Evolutionary conservation across 2,329 filamentous ascomycete genomes (phyloP).

Genomic region (Cladosporium phlei): DNA sequence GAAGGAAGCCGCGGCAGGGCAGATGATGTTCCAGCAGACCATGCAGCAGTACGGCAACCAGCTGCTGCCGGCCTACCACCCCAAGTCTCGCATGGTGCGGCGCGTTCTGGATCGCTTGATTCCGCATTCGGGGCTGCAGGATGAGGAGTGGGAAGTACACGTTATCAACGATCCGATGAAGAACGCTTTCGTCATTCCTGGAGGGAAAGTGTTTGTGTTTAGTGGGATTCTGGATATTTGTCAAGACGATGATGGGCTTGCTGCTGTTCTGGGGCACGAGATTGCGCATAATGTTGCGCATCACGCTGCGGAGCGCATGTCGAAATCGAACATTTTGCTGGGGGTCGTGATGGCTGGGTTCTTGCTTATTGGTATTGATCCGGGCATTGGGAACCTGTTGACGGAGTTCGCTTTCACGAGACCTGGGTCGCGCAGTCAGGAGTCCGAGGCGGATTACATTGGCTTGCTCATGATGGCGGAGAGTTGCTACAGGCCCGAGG

Average conservation of each 20-base stretch:
- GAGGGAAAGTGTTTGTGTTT: constrained; percentile 73
- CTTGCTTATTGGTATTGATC: constrained; percentile 41
- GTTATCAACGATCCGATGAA: constrained; percentile 65
- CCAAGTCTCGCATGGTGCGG: constrained; percentile 53
- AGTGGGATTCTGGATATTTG: constrained; percentile 68
- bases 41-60: constrained; percentile 50
- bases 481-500: constrained; percentile 68
- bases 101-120: constrained; percentile 63
- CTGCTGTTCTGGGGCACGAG: constrained; percentile 73
- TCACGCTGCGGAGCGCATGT: constrained; percentile 62
- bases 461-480: constrained; percentile 79
- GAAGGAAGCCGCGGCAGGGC: constrained; percentile 51
- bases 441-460: constrained; percentile 73
- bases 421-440: constrained; percentile 67
- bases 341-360: constrained; percentile 34
- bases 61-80: constrained; percentile 58
- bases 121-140: constrained; percentile 58
- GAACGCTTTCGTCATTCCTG: constrained; percentile 75
- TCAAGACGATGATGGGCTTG: constrained; percentile 62
- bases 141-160: constrained; percentile 62
- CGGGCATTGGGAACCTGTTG: constrained; percentile 36
- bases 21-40: constrained; percentile 53
- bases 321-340: constrained; percentile 35
- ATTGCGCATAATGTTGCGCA: constrained; percentile 71
- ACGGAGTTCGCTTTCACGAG: constrained; percentile 61